These are phyloP conservation scores for Lophiostoma macrostomum DNA, from an alignment of 495 filamentous ascomycete species.

Conservation along the genomic window DNA sequence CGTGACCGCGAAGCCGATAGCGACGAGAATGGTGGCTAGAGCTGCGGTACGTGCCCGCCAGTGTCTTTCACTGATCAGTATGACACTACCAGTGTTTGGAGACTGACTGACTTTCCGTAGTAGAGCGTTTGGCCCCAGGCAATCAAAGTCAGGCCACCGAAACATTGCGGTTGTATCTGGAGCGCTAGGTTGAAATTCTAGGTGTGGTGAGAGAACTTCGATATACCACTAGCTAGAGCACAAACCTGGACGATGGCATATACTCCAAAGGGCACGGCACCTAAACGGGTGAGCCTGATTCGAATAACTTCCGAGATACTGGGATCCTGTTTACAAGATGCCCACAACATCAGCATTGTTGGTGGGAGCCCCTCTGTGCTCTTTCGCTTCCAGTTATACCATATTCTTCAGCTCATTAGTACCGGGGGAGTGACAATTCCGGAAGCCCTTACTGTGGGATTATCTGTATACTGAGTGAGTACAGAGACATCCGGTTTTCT, in stretches of 20 bases:
- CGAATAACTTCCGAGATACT: too few relatives aligned
- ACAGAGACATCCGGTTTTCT: neutral
- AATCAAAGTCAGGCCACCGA: constrained; percentile 61
- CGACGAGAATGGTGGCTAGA: constrained; percentile 42
- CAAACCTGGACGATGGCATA: constrained; percentile 53
- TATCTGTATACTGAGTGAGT: constrained; percentile 30
- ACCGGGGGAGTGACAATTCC: constrained; percentile 3
- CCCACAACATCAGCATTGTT: constrained; percentile 75
- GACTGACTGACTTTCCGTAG: constrained; percentile 55
- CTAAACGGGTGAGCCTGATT: constrained; percentile 28
- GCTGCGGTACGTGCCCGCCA: constrained; percentile 53
- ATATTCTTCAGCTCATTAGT: constrained; percentile 45
- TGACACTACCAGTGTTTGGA: neutral
- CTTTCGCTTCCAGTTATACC: constrained; percentile 68
- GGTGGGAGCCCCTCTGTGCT: constrained; percentile 70
- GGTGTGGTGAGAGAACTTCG: constrained; percentile 10
- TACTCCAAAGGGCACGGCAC: constrained; percentile 53
- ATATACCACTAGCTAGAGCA: neutral
- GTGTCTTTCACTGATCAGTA: constrained; percentile 38
- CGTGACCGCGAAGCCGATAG: constrained; percentile 53
- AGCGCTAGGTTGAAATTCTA: constrained; percentile 72
- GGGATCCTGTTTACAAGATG: constrained; percentile 59
- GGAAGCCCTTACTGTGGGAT: constrained; percentile 41
- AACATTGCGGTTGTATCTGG: constrained; percentile 71
- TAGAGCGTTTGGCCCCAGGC: constrained; percentile 65